Evolutionary conservation across 2,329 filamentous ascomycete genomes (phyloP), one percentile per base, ranked within the genome.

Genomic region (Aspergillaceae sp.): DNA sequence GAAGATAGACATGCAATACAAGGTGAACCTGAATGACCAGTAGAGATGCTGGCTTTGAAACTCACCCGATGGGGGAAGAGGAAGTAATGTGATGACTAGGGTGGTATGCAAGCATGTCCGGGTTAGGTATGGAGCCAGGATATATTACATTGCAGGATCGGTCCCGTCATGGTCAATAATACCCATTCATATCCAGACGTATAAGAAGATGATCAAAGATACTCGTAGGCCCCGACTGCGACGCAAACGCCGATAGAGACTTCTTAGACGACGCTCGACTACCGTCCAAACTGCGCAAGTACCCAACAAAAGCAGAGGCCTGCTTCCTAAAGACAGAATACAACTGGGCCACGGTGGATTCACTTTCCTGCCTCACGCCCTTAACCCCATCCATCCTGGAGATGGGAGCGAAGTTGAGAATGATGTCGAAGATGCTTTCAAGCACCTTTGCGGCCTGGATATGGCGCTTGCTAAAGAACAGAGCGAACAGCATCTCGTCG

Each of bases 401-500:
- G 33, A 67, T 50, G 38, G 64, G 60, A 45, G 83, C 80, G 59
- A 92, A 92, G 8, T 74, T 70, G 7, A 95, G 69, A n/a, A 94
- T 77, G 0, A 79, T 66, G 1, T 74, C 72, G 52, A 94, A 91
- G 1, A 91, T 85, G 11, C 86, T 83, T 50, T 94, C 85, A 0
- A 95, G 69, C 0, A 94, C 68, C 35, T 77, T 78, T 51, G 89
- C 72, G 0, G 89, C 79, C 1, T 86, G 83, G 48, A 80, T 74
- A 62, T 94, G 88, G 33, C 85, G 75, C 57, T 85, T 86, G 48
- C 85, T 77, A 2, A 94, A 70, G 9, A 95, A 75, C 0, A 92
- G 70, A 0, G 80, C 79, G 50, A 82, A 79, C 69, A 90, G 78
- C 41, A 94, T 88, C 43, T 80, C 75, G 59, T 94, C 84, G 2